Evolutionary conservation across 2,329 filamentous ascomycete species (phyloP).

Genomic region (Aureobasidium sp.): DNA sequence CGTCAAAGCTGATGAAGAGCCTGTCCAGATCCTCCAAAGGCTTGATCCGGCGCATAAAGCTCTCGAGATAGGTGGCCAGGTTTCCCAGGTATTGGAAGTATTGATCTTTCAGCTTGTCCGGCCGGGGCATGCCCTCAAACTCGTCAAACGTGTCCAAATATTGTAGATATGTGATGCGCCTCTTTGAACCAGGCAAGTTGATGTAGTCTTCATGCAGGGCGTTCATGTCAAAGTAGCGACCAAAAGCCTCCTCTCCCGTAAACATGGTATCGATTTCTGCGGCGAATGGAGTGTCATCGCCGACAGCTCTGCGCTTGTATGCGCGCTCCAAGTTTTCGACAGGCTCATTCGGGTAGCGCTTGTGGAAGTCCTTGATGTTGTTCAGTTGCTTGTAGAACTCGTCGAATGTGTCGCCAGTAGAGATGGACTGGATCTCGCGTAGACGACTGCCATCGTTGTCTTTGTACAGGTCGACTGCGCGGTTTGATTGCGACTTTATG

Average conservation of each 20-base stretch:
- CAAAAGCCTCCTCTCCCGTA: constrained; percentile 89
- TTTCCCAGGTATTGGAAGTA: constrained; percentile 87
- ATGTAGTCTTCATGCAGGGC: constrained; percentile 79
- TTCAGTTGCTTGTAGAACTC: constrained; percentile 83
- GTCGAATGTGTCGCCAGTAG: constrained; percentile 78
- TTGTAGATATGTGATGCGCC: constrained; percentile 76
- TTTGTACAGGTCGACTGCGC: constrained; percentile 75
- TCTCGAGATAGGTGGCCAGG: constrained; percentile 75
- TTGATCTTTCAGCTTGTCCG: constrained; percentile 82
- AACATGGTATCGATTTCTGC: constrained; percentile 84
- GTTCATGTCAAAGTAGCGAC: constrained; percentile 85
- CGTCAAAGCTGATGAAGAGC: constrained; percentile 67
- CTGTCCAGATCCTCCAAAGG: constrained; percentile 82
- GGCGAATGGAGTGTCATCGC: constrained; percentile 52
- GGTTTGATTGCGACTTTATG: constrained; percentile 77
- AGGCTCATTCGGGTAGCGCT: constrained; percentile 85
- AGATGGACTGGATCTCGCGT: constrained; percentile 76
- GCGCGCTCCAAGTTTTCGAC: constrained; percentile 91
- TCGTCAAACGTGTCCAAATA: constrained; percentile 88
- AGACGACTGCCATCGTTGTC: constrained; percentile 66
- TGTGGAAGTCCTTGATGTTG: constrained; percentile 79
- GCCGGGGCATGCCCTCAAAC: constrained; percentile 70
- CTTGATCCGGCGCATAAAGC: constrained; percentile 75
- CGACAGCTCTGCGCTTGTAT: constrained; percentile 66
- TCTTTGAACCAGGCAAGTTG: constrained; percentile 78